A percentile compares a stretch with the other conserved stretches of the same genome.
Conservation (phyloP, 1,284 basidiomycete species). For the Xerocomus nothofagi region DNA sequence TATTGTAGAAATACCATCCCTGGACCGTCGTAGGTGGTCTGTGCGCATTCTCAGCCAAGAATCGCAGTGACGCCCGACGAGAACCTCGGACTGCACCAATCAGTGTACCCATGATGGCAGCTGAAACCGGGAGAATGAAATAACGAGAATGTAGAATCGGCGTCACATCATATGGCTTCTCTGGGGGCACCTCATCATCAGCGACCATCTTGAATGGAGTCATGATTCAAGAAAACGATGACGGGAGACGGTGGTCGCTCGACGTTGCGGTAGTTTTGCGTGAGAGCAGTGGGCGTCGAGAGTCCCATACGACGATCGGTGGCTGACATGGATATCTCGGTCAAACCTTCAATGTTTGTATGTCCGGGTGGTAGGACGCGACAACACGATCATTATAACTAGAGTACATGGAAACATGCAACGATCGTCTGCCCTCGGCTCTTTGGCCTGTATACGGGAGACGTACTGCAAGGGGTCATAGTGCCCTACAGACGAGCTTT, state of each 20-base stretch:
- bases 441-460: background rate
- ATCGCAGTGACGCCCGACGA: conserved; percentile 55
- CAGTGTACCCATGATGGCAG: conserved; percentile 57
- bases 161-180: conserved; percentile 30
- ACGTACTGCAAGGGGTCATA: too few relatives aligned
- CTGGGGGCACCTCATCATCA: conserved; percentile 6
- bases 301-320: background rate
- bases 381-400: background rate
- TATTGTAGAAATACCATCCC: conserved; percentile 92
- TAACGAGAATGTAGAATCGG: conserved; percentile 36
- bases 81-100: conserved; percentile 74
- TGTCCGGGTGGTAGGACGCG: too few relatives aligned
- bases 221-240: background rate
- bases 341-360: background rate
- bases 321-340: background rate
- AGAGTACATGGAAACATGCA: background rate
- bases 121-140: conserved; percentile 52
- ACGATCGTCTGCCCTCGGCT: background rate
- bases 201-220: conserved; percentile 17
- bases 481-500: conserved; percentile 52
- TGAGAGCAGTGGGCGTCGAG: background rate
- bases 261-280: background rate
- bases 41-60: conserved; percentile 69
- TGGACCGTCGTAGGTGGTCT: conserved; percentile 76
- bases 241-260: background rate